A percentile compares a stretch with the other conserved stretches of the same genome.
These are phyloP conservation scores for Phytophthora brassicae DNA, from an alignment of 352 stramenopile species.

Conservation along the genomic window DNA sequence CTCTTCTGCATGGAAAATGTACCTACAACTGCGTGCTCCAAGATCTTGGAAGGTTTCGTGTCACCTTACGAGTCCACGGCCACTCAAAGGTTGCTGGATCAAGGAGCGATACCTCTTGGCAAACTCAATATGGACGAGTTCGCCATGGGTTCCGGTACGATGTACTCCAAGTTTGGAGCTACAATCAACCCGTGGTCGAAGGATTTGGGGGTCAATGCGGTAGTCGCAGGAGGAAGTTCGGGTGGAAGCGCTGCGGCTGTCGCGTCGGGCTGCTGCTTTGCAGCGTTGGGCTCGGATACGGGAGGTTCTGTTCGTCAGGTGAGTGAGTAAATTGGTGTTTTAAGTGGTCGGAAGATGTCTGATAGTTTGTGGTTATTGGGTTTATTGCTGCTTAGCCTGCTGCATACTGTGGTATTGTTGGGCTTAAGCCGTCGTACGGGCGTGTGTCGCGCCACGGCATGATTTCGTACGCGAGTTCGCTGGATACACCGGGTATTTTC, in stretches of 20 bases:
- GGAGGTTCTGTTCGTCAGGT: conserved; percentile 95
- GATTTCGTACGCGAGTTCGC: conserved; percentile 95
- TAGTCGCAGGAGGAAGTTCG: conserved; percentile 93
- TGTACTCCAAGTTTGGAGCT: conserved; percentile 88
- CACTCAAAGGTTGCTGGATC: conserved; percentile 81
- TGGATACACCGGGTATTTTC: conserved; percentile 96
- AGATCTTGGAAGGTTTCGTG: conserved; percentile 90
- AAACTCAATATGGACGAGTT: conserved; percentile 99
- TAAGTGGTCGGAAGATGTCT: neutral
- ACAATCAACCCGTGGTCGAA: conserved; percentile 90
- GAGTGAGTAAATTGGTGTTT: conserved; percentile 1
- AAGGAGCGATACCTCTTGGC: conserved; percentile 92
- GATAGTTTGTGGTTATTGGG: neutral
- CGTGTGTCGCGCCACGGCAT: conserved; percentile 95
- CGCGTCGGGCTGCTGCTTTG: conserved; percentile 88
- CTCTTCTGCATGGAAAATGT: conserved; percentile 93
- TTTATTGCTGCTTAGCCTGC: conserved; percentile 67
- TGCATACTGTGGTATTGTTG: conserved; percentile 95
- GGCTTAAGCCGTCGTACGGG: conserved; percentile 97
- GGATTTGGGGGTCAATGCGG: conserved; percentile 46
- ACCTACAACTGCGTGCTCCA: conserved; percentile 87
- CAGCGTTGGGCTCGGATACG: conserved; percentile 97
- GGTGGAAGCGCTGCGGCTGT: conserved; percentile 94
- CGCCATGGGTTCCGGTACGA: conserved; percentile 96
- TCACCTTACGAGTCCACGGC: conserved; percentile 90